Base-by-base conservation (phyloP, 2,329 filamentous ascomycete species). In the Colletotrichum graminicola region DNA sequence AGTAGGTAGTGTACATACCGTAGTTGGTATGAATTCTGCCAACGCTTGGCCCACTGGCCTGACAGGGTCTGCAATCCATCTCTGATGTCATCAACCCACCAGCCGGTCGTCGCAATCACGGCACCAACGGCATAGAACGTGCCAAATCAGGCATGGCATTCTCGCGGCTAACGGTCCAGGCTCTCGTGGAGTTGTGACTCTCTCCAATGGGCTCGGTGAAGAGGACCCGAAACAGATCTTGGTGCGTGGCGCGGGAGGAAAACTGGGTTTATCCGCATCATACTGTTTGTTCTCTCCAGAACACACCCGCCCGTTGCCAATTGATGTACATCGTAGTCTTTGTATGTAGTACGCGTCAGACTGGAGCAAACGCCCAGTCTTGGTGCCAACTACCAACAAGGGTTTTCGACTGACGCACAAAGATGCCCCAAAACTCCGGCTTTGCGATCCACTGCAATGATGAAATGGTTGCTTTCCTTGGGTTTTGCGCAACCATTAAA, bases 41-140 rank as follows among this genome's bases (percentile, higher is more conserved):
- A 71, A 71, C 45, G 59, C 65, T 71, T 71, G 68, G 59, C 68
- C 68, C 68, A 61, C 65, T 56, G 57, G 67, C 45, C 29, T 59
- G 47, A 41, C 67, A 67, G 59, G 64, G 65, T 23, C 29, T 14
- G 23, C 32, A 66, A 54, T 47, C 59, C 54, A 45, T 67, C 57
- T 45, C 59, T 71, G 68, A 71, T 71, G 68, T 71, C 68, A 71
- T 71, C 52, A 68, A 71, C 68, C 68, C 68, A 68, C 68, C 68
- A 68, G 63, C 52, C 45, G 59, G 26, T 32, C 34, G 52, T 54
- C 68, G 68, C 68, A 71, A 71, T 68, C 65, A 71, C 68, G 68
- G 68, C 43, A 71, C 64, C 21, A 59, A 54, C 68, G 68, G 68
- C 68, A 71, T 71, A 59, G 29, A 26, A 55, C 12, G 39, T 23